Conservation (phyloP, 2,329 filamentous ascomycete species). For the Lecanosticta acicola region DNA sequence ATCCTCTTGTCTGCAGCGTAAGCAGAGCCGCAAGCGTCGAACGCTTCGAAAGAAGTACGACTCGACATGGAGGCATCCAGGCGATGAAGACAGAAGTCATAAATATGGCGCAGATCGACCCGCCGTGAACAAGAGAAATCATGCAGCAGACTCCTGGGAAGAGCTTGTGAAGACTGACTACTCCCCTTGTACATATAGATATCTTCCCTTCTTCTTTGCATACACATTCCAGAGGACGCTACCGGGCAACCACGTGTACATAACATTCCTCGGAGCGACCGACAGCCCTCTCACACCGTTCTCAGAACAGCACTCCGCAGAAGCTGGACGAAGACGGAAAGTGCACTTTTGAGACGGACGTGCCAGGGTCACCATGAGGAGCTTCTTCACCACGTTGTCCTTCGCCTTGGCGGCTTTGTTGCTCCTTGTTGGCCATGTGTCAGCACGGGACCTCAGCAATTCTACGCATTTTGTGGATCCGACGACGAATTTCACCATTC, state of each 20-base stretch:
- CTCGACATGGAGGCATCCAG: constrained; percentile 4
- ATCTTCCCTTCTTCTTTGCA: constrained; percentile 10
- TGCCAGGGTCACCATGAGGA: constrained; percentile 22
- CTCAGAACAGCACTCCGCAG: constrained; percentile 5
- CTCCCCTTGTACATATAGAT: constrained; percentile 4
- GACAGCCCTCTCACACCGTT: constrained; percentile 9
- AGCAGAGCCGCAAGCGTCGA: constrained; percentile 18
- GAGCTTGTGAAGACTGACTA: neutral
- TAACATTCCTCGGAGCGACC: constrained; percentile 15
- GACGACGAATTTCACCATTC: constrained; percentile 24
- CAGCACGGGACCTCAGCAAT: constrained; percentile 15
- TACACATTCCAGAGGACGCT: too few relatives aligned
- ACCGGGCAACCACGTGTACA: constrained; percentile 8
- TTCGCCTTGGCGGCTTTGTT: constrained; percentile 18
- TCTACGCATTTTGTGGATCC: constrained; percentile 25
- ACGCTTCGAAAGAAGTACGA: constrained; percentile 2
- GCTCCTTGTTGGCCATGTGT: constrained; percentile 7
- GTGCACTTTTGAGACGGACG: constrained; percentile 8
- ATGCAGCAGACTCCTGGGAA: neutral
- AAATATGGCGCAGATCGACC: constrained; percentile 9
- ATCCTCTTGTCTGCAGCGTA: constrained; percentile 9
- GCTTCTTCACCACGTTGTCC: constrained; percentile 12
- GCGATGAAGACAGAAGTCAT: constrained; percentile 1
- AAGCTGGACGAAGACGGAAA: constrained; percentile 16
- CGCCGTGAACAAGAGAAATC: neutral